phyloP scores from a whole-genome alignment of 169 alveolate genomes.

The Hepatocystis sp. region DNA sequence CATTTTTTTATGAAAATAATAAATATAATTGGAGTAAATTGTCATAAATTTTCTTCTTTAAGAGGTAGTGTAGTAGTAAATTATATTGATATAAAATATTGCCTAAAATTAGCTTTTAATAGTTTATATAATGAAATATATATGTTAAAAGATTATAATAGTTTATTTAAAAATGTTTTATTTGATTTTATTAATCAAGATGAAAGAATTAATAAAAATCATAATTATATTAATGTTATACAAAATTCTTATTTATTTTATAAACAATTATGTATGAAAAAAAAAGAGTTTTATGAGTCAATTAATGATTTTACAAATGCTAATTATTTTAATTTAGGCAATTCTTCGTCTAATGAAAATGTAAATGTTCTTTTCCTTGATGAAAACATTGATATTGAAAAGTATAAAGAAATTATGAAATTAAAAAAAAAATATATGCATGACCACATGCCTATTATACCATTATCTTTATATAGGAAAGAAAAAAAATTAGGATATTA shows the following conservation, averaged over 20 bases:
- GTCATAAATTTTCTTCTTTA: slow-evolving; percentile 40
- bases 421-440: slow-evolving; percentile 65
- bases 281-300: slow-evolving; percentile 14
- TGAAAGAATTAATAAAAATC: not conserved
- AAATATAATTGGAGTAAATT: slow-evolving; percentile 28
- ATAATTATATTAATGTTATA: slow-evolving; percentile 44
- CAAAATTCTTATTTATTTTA: slow-evolving; percentile 60
- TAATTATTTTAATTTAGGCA: slow-evolving; percentile 4
- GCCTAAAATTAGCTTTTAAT: slow-evolving; percentile 19
- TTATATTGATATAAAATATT: slow-evolving; percentile 59
- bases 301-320: not conserved
- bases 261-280: slow-evolving; percentile 46
- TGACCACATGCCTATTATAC: slow-evolving; percentile 73
- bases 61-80: slow-evolving; percentile 66
- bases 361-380: slow-evolving; percentile 32
- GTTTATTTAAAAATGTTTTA: slow-evolving; percentile 4
- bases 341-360: slow-evolving; percentile 20
- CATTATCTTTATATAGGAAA: slow-evolving; percentile 42
- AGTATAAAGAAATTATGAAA: slow-evolving; percentile 54
- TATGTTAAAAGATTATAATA: slow-evolving; percentile 6
- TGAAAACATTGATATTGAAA: slow-evolving; percentile 64
- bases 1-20: slow-evolving; percentile 49
- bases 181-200: slow-evolving; percentile 15
- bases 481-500: slow-evolving; percentile 50
- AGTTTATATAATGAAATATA: slow-evolving; percentile 55